Base-by-base conservation (phyloP, 1,284 basidiomycete genomes). In the Microbotryum lychnidis-dioicae region DNA sequence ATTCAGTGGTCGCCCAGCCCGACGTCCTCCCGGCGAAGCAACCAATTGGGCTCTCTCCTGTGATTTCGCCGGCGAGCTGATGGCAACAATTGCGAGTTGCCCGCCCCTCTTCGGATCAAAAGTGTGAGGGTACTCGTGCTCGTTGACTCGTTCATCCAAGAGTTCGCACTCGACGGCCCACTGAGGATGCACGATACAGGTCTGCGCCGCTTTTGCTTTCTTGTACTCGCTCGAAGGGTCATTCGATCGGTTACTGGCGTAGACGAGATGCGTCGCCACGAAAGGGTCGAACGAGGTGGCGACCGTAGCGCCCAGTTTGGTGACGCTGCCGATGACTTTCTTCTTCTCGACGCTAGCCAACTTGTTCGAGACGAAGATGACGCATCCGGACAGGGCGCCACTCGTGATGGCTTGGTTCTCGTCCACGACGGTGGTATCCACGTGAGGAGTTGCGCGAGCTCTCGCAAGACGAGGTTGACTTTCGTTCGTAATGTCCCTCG, bases 101-200 rank as follows among this genome's bases (percentile, higher is more conserved):
- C 60, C 57, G 6, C 65, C 62, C 25, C 64, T 67, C 21, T 42
- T 42, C 7, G 62, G 56, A 50, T 67, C 56, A 47, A 64, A 62
- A 10, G 61, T 62, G 53, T 59, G 54, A 9, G 65, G 65, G 33
- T 60, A 67, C 52, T 64, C 65, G 27, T 31, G 37, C 20, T 67
- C 62, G 31, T 54, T 58, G 29, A 44, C 27, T 29, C 42, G 25
- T n/a, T 45, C 42, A n/a, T 55, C 54, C 20, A 48, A 21, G 37
- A 42, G 37, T 18, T 42, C 37, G 37, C 37, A 42, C 12, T 42
- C 37, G 12, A 42, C 37, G 10, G 37, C 37, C 51, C 51, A 53
- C 8, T 21, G 20, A 23, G 51, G 51, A 21, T 53, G 51, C 31
- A 53, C 33, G 33, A 53, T 53, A 7, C 37, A 21, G 18, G 20